A percentile compares a stretch with the other conserved stretches of the same genome.
These are phyloP conservation scores for Fusarium equiseti DNA, from an alignment of 2,329 filamentous ascomycete genomes.

Conservation along the genomic window DNA sequence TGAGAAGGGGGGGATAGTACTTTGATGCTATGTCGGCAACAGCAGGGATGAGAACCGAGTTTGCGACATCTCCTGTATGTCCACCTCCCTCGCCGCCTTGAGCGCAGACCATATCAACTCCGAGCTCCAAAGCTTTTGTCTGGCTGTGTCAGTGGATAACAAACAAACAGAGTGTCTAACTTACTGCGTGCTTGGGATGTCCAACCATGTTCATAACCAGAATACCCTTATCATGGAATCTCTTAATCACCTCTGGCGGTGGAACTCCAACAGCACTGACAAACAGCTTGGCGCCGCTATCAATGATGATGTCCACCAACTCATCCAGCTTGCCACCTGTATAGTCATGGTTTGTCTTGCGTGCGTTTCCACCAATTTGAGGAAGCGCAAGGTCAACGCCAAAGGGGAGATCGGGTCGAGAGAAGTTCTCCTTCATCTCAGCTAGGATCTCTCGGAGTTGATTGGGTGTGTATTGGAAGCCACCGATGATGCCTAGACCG, in stretches of 20 bases:
- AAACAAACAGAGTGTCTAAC: background rate
- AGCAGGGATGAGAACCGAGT: conserved; percentile 86
- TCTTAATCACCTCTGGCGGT: conserved; percentile 76
- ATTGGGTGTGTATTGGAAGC: conserved; percentile 77
- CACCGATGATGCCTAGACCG: conserved; percentile 81
- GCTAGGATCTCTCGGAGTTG: conserved; percentile 85
- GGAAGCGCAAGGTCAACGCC: conserved; percentile 93
- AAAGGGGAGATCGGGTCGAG: conserved; percentile 78
- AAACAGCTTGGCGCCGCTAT: conserved; percentile 86
- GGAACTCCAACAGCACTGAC: conserved; percentile 91
- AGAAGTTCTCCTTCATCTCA: conserved; percentile 83
- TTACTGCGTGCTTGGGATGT: conserved; percentile 85
- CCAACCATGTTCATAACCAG: conserved; percentile 98
- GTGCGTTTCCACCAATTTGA: conserved; percentile 84
- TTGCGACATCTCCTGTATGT: conserved; percentile 89
- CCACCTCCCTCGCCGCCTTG: conserved; percentile 95
- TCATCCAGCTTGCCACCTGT: conserved; percentile 89
- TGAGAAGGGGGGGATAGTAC: conserved; percentile 77
- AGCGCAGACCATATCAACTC: conserved; percentile 91
- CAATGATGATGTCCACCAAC: conserved; percentile 86
- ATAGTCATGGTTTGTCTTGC: conserved; percentile 96
- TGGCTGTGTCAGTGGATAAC: conserved; percentile 23
- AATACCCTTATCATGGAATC: conserved; percentile 82
- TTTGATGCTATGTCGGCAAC: conserved; percentile 84
- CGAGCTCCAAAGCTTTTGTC: conserved; percentile 82